Conservation (phyloP, 192 early-diverging fungal species). For the Coemansia sp. region DNA sequence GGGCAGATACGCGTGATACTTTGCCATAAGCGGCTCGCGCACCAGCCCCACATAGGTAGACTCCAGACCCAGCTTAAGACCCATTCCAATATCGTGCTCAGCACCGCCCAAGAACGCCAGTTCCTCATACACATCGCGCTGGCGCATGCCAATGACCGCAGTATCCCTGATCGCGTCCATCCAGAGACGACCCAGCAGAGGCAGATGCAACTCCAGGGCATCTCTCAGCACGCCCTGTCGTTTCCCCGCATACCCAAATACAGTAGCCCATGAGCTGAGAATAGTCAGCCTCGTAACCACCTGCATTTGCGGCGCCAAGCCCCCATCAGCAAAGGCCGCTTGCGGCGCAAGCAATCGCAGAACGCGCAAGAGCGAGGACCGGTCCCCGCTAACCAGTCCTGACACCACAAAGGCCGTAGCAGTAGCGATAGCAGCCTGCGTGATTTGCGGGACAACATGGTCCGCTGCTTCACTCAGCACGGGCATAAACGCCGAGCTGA, state of each 20-base stretch:
- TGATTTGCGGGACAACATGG: neutral
- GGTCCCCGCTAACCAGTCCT: conserved; percentile 21
- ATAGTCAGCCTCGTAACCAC: conserved; percentile 18
- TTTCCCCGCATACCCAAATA: conserved; percentile 5
- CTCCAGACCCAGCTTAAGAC: conserved; percentile 36
- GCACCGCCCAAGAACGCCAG: neutral
- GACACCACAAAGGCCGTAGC: conserved; percentile 34
- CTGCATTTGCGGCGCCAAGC: conserved; percentile 18
- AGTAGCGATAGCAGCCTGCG: conserved; percentile 18
- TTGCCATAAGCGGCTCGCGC: conserved; percentile 6
- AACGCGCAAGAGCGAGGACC: conserved; percentile 17
- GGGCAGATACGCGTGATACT: conserved; percentile 33
- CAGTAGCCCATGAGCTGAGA: conserved; percentile 26
- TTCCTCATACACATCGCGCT: conserved; percentile 15
- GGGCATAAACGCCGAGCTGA: conserved; percentile 87
- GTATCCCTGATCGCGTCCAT: conserved; percentile 35
- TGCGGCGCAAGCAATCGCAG: conserved; percentile 43
- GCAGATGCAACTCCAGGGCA: conserved; percentile 18
- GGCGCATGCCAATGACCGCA: conserved; percentile 15
- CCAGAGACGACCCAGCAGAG: conserved; percentile 28
- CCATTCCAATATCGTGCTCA: conserved; percentile 9
- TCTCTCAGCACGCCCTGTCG: conserved; percentile 7
- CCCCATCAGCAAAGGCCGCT: neutral
- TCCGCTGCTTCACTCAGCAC: conserved; percentile 25
- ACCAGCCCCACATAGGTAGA: conserved; percentile 25